Evolutionary conservation across 441 rosid genomes (phyloP), one percentile per base, ranked within the genome.

Genomic region (Croton setiger): DNA sequence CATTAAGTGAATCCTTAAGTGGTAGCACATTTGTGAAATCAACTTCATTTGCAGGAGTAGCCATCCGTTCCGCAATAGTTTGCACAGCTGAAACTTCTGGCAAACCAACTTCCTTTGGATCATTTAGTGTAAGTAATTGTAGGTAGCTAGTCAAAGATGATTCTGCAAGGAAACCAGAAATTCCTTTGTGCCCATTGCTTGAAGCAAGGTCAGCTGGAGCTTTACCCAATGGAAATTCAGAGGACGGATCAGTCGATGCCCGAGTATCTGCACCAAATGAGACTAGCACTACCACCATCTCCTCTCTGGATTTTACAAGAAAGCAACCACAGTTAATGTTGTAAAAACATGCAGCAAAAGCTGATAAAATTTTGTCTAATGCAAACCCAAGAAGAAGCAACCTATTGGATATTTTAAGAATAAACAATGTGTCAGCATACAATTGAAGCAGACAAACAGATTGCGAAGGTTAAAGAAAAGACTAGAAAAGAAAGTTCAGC

Each of bases 131-230:
- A 61, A 92, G 92, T 64, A 79, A 75, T 61, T 79, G 80, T 55
- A 92, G 89, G 60, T 83, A 82, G 74, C 84, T 75, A 54, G 91
- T 89, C 79, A 92, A 79, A 52, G 86, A 75, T 69, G 96, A 88
- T 78, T 92, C 98, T 7, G 97, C 99, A 66, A 95, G 98, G 75
- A 84, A 95, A 54, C 98, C 97, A 7, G 98, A 90, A n/a, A 92
- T 92, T 60, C 99, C 98, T 82, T 92, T 92, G 76, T 95, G 93
- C 69, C 94, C 93, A 63, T 88, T 86, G 73, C 66, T 81, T 66
- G 96, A 95, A 70, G 97, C 98, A 73, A 93, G 79, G 76, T 95
- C 99, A 27, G 98, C 93, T 43, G 99, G 87, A 39, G 98, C 85
- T 81, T 89, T 90, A 64, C 92, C 91, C 74, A 81, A 62, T 37